These are phyloP conservation scores for Tetragonia tetragonoides DNA, from an alignment of 148 eudicot genomes.

Conservation along the genomic window DNA sequence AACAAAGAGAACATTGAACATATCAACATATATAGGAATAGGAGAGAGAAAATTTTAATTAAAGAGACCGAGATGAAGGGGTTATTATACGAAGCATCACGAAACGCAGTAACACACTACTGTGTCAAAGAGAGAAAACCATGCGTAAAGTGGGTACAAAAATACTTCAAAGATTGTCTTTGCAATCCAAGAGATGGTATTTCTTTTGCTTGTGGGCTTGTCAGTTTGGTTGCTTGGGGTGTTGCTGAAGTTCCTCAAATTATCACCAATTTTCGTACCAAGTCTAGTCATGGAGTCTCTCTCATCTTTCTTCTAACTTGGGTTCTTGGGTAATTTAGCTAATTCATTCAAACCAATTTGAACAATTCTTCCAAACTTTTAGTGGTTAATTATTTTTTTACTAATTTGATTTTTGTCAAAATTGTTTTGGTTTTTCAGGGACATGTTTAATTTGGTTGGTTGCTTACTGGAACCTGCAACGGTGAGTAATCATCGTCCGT, in stretches of 20 bases:
- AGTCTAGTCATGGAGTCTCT: slow-evolving; percentile 94
- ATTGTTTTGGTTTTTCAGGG: slow-evolving; percentile 39
- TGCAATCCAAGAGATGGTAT: slow-evolving; percentile 65
- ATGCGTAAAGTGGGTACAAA: slow-evolving; percentile 69
- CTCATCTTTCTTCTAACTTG: slow-evolving; percentile 81
- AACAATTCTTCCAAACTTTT: too few relatives aligned
- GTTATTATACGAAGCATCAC: not conserved
- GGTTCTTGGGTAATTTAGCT: slow-evolving; percentile 59
- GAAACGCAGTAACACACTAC: slow-evolving; percentile 44
- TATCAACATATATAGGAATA: not conserved
- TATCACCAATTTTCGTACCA: slow-evolving; percentile 79
- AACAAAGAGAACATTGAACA: not conserved
- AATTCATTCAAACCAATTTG: not conserved
- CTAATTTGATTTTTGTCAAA: not conserved
- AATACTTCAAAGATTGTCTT: slow-evolving; percentile 77
- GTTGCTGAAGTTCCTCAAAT: slow-evolving; percentile 98
- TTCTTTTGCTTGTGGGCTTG: slow-evolving; percentile 68
- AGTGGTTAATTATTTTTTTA: not conserved
- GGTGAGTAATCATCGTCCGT: slow-evolving; percentile 33
- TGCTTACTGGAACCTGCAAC: slow-evolving; percentile 96
- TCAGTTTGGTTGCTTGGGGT: slow-evolving; percentile 82
- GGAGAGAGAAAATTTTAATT: not conserved
- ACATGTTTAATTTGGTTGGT: slow-evolving; percentile 80
- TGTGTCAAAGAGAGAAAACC: slow-evolving; percentile 58
- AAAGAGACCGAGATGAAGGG: not conserved